Percentiles rank a stretch among this genome's conserved stretches.
Evolutionary conservation across 1,139 yeast genomes (phyloP).

Genomic region (Citeromyces hawaiiensis): DNA sequence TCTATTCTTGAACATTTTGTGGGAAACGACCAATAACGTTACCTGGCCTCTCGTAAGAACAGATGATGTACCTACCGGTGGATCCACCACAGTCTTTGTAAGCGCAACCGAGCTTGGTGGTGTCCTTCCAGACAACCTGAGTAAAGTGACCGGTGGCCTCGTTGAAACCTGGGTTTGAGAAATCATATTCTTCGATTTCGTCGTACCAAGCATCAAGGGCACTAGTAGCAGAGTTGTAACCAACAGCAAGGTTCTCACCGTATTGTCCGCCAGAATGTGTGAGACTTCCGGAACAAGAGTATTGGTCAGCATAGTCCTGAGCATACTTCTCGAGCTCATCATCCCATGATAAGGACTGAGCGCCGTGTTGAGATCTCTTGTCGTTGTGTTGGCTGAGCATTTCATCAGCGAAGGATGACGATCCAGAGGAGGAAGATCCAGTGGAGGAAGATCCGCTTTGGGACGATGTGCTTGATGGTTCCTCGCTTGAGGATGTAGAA

Average conservation of each 20-base stretch:
- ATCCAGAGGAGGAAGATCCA: constrained; percentile 9
- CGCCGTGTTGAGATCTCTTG: constrained; percentile 57
- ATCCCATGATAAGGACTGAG: constrained; percentile 51
- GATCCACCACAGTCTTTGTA: constrained; percentile 28
- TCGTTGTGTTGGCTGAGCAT: constrained; percentile 51
- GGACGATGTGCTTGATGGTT: constrained; percentile 9
- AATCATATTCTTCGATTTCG: constrained; percentile 52
- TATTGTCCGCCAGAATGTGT: constrained; percentile 66
- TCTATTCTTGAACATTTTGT: constrained; percentile 27
- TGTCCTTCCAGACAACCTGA: constrained; percentile 68
- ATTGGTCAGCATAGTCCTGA: constrained; percentile 51
- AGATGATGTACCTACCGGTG: constrained; percentile 44
- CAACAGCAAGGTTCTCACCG: constrained; percentile 86
- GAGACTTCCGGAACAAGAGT: constrained; percentile 51
- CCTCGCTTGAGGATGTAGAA: constrained; percentile 4
- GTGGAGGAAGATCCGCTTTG: constrained; percentile 11
- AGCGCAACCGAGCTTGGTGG: constrained; percentile 70
- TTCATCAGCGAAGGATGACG: constrained; percentile 19
- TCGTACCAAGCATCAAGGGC: constrained; percentile 80
- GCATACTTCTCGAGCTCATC: constrained; percentile 51
- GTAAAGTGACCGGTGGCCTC: constrained; percentile 46
- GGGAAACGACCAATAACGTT: constrained; percentile 35
- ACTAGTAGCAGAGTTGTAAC: constrained; percentile 36
- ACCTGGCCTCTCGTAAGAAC: constrained; percentile 52
- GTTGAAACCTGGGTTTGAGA: constrained; percentile 24